phyloP scores from a whole-genome alignment of 495 filamentous ascomycete species.

The Aspergillus campestris region DNA sequence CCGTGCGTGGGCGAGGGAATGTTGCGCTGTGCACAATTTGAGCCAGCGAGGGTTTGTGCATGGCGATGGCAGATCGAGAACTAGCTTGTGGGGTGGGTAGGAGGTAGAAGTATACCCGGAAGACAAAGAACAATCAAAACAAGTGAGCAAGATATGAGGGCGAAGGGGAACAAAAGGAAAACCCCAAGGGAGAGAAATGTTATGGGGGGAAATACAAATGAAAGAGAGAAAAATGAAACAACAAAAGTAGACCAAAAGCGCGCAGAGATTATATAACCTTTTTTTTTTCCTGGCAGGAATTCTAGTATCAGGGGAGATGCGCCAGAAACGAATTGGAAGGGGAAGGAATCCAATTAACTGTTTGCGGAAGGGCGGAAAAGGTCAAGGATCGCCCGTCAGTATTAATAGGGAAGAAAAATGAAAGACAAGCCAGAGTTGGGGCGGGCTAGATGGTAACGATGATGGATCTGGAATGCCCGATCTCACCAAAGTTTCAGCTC shows the following conservation, averaged over 20 bases:
- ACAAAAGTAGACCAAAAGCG: slow-evolving; percentile 12
- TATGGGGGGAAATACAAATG: slow-evolving; percentile 2
- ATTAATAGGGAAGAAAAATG: slow-evolving; percentile 5
- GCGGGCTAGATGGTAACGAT: too few relatives aligned
- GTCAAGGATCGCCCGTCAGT: slow-evolving; percentile 14
- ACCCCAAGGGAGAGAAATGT: neutral
- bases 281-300: neutral
- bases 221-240: slow-evolving; percentile 4
- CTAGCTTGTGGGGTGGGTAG: neutral
- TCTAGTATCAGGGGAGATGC: slow-evolving; percentile 3
- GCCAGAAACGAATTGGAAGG: slow-evolving; percentile 1
- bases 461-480: slow-evolving; percentile 5
- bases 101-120: neutral
- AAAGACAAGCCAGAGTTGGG: slow-evolving; percentile 1
- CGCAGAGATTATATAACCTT: slow-evolving; percentile 8
- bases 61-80: slow-evolving; percentile 18
- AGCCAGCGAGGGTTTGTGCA: slow-evolving; percentile 53
- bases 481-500: slow-evolving; percentile 2
- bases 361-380: slow-evolving; percentile 7
- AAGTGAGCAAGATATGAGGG: neutral
- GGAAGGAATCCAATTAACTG: slow-evolving; percentile 4
- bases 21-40: slow-evolving; percentile 48
- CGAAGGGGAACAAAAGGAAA: neutral
- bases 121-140: slow-evolving; percentile 1
- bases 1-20: slow-evolving; percentile 47